Evolutionary conservation across 495 filamentous ascomycete genomes (phyloP), one percentile per base, ranked within the genome.

Genomic region (Xylaria cubensis): DNA sequence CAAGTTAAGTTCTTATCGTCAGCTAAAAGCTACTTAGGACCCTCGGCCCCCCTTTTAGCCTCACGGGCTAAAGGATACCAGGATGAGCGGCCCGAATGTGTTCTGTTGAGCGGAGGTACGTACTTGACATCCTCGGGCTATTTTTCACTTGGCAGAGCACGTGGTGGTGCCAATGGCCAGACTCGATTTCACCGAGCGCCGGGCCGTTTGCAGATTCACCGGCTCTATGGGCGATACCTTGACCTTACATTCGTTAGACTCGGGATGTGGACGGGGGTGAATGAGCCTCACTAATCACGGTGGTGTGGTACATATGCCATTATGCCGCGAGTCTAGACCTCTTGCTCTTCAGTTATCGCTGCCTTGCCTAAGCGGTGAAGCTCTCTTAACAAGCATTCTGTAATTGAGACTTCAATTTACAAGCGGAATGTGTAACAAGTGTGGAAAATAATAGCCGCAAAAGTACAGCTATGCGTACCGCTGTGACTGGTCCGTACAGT

Each of bases 31-130:
- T 24, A 48, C 29, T 26, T 53, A 67, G 50, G 8, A 12, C 58
- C 32, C 56, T 1, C 13, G 39, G 36, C 36, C 51, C 67, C 21
- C 26, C 21, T 8, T 51, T 55, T 69, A 69, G 53, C 67, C 56
- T 62, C 42, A 70, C 50, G 29, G 41, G 62, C 55, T 55, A 50
- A 48, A 50, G 67, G 67, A 62, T 61, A 21, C 55, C 53, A 70
- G 68, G 68, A 42, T 70, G 44, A 55, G 58, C 68, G 68, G 68
- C 68, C 68, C 68, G 68, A 70, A 70, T 70, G 3, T 19, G 34
- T 19, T 70, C 46, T 55, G 67, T 17, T 9, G 41, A 29, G 39
- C 42, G 7, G 26, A 41, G 44, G 12, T 19, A 64, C 24, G 44
- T 13, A 53, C n/a, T 39, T 39, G 6, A 8, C 8, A 39, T 39